Conservation (phyloP, 345 rosid genomes). For the Camelina neglecta region DNA sequence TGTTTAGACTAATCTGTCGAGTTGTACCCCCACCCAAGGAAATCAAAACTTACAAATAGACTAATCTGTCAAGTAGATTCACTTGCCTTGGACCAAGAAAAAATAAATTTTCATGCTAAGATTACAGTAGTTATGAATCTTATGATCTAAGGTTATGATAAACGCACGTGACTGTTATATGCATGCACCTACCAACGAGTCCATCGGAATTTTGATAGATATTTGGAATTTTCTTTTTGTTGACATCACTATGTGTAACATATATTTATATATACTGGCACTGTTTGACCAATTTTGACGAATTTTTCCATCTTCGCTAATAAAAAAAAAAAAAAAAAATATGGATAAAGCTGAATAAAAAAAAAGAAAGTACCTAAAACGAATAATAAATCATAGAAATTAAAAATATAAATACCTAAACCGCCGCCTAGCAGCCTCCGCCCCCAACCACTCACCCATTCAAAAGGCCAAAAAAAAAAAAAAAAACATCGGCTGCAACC, state of each 20-base stretch:
- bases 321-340: background rate
- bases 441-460: conserved; percentile 36
- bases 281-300: conserved; percentile 26
- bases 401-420: conserved; percentile 16
- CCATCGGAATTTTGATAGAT: background rate
- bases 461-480: conserved; percentile 1
- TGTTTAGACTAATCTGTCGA: background rate
- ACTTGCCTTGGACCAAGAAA: no score
- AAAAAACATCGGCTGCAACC: background rate
- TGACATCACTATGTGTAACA: no score
- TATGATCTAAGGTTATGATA: background rate
- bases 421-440: conserved; percentile 25
- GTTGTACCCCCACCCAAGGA: background rate
- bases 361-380: background rate
- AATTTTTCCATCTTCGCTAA: background rate
- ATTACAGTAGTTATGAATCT: no score
- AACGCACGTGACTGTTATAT: conserved; percentile 27
- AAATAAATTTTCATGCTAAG: no score
- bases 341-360: background rate
- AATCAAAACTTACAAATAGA: no score
- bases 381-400: conserved; percentile 15
- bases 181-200: conserved; percentile 24
- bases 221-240: no score
- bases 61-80: no score
- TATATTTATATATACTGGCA: background rate